These are phyloP conservation scores for Agrostemma githago DNA, from an alignment of 148 eudicot species.

Conservation along the genomic window DNA sequence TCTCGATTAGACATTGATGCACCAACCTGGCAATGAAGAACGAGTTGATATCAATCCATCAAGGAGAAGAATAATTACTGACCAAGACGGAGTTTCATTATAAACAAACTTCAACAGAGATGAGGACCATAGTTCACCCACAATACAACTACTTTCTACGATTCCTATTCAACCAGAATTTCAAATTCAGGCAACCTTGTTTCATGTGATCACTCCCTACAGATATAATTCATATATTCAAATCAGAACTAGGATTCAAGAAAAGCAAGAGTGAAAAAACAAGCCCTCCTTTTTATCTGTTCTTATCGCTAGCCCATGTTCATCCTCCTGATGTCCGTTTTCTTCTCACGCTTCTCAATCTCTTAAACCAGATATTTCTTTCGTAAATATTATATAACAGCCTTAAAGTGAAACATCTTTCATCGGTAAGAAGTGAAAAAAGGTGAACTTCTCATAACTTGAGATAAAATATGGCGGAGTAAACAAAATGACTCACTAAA, in stretches of 20 bases:
- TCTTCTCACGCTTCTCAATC: neutral
- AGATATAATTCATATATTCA: too few relatives aligned
- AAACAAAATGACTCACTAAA: too few relatives aligned
- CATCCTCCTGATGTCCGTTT: neutral
- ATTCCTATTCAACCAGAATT: neutral
- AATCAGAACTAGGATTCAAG: neutral
- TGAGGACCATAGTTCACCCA: neutral
- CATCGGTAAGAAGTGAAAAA: too few relatives aligned
- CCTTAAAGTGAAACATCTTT: too few relatives aligned
- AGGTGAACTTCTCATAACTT: too few relatives aligned
- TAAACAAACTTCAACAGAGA: neutral
- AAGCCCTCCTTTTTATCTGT: neutral
- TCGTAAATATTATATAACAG: too few relatives aligned
- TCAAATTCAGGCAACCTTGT: too few relatives aligned
- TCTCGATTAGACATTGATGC: slow-evolving; percentile 21
- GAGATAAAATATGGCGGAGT: too few relatives aligned
- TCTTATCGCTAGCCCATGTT: neutral
- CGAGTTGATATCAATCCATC: neutral
- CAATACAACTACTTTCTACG: neutral
- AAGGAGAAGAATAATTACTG: neutral
- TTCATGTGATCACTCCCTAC: too few relatives aligned
- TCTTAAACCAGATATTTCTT: neutral
- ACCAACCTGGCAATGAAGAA: slow-evolving; percentile 29
- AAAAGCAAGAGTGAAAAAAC: neutral
- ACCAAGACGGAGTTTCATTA: neutral